Conservation (phyloP, 2,329 filamentous ascomycete genomes). For the Passalora sequoiae region DNA sequence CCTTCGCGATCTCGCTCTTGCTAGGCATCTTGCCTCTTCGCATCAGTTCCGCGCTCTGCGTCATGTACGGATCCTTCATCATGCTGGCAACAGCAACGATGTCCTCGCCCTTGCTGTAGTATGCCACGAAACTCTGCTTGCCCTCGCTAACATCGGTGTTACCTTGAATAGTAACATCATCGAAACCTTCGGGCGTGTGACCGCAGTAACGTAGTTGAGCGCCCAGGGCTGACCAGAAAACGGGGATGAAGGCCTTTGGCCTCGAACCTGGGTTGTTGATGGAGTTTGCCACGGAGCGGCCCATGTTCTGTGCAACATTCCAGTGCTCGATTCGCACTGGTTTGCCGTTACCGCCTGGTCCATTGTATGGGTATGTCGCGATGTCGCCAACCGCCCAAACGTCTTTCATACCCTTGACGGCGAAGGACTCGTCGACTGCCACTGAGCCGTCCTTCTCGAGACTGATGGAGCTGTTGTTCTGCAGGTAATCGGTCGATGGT, state of each 20-base stretch:
- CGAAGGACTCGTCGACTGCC: conserved; percentile 72
- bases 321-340: conserved; percentile 89
- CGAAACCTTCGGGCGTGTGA: conserved; percentile 75
- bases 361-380: conserved; percentile 88
- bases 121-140: conserved; percentile 78
- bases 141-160: conserved; percentile 55
- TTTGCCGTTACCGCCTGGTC: conserved; percentile 71
- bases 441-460: conserved; percentile 84
- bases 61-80: conserved; percentile 83
- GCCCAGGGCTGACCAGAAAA: conserved; percentile 95
- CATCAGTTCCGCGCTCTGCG: conserved; percentile 80
- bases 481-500: conserved; percentile 78
- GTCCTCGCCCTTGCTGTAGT: conserved; percentile 78
- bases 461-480: conserved; percentile 61
- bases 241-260: conserved; percentile 73
- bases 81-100: conserved; percentile 89
- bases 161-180: conserved; percentile 77
- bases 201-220: conserved; percentile 90
- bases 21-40: conserved; percentile 71
- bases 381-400: conserved; percentile 96
- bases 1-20: conserved; percentile 69
- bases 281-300: conserved; percentile 69
- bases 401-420: conserved; percentile 68
- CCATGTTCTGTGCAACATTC: conserved; percentile 94
- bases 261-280: conserved; percentile 62